Evolutionary conservation across 2,329 filamentous ascomycete species (phyloP).

Genomic region (Parasarocladium wereldwijsianum): DNA sequence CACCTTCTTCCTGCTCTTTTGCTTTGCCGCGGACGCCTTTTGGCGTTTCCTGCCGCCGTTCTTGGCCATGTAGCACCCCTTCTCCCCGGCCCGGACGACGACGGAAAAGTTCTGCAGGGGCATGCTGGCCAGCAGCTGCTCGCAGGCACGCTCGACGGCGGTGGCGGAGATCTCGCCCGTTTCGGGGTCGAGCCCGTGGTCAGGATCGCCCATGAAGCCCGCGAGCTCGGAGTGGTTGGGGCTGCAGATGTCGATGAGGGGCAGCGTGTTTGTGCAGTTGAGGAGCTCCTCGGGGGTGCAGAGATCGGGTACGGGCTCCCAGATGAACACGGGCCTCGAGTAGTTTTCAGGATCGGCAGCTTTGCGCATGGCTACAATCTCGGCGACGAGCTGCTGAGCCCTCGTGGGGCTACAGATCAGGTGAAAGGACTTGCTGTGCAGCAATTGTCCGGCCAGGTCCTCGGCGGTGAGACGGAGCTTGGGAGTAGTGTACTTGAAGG

Average conservation of each 20-base stretch:
- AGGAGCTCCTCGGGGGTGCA: conserved; percentile 58
- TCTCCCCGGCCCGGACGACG: conserved; percentile 56
- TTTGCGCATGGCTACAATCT: conserved; percentile 48
- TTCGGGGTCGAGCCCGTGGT: conserved; percentile 34
- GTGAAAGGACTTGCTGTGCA: conserved; percentile 68
- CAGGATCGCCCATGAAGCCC: conserved; percentile 59
- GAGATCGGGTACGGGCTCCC: conserved; percentile 88
- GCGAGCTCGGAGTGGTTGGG: conserved; percentile 88
- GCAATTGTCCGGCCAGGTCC: conserved; percentile 51
- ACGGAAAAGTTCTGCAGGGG: conserved; percentile 50
- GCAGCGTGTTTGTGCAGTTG: conserved; percentile 48
- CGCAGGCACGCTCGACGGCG: conserved; percentile 43
- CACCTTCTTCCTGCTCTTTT: conserved; percentile 24
- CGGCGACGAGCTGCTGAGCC: conserved; percentile 59
- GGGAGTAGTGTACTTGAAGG: conserved; percentile 77
- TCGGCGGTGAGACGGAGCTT: conserved; percentile 67
- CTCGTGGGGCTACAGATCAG: conserved; percentile 70
- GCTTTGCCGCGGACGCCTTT: conserved; percentile 9
- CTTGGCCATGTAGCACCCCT: conserved; percentile 52
- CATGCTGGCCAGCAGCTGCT: conserved; percentile 49
- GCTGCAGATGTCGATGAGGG: conserved; percentile 47
- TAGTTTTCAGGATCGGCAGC: conserved; percentile 18
- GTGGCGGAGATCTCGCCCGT: conserved; percentile 37
- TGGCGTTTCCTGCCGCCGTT: conserved; percentile 38
- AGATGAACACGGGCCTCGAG: conserved; percentile 62